Evolutionary conservation across 768 basidiomycete species (phyloP), one percentile per base, ranked within the genome.

Genomic region (Termitomyces bulborhizus): DNA sequence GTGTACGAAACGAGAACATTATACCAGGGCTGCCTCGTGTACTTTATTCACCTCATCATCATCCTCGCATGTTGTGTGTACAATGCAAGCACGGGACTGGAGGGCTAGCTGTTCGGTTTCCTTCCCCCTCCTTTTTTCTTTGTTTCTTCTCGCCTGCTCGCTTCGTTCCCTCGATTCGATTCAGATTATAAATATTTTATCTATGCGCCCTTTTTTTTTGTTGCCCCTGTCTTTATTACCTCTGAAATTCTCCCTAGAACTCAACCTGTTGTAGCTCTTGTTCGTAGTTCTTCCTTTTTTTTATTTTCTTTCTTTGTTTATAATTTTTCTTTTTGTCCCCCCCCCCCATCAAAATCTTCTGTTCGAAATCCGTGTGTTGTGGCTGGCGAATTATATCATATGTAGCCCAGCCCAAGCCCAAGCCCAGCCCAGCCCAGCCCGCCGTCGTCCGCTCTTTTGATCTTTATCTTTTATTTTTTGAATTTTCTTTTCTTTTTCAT

Each of bases 141-240:
- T 29, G 9, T 29, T n/a, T 8, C 8, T 12, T 27, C 44, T 29
- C 8, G 16, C 44, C 27, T 29, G 44, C 44, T 45, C 44, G 44
- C 3, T 82, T 83, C 79, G 80, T 82, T 83, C 80, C 80, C 74
- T 71, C 67, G 68, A 49, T 36, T 71, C 67, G 68, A 49, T 36
- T 39, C 32, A 49, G 8, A 24, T 39, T 7, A 21, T 32, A 36
- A 26, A 55, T 61, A 59, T 68, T 69, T 63, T 68, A 66, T 63
- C 71, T 69, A 66, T 65, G 59, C 60, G 4, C 62, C 57, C 57
- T 59, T 69, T 72, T 6, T 6, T 6, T 31, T 49, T 49, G 34
- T 49, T 49, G 66, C 64, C 61, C 66, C 63, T 69, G 64, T 70
- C 66, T 69, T 72, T 67, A 68, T 67, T 66, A 56, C 63, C 61